Evolutionary conservation across 2,329 filamentous ascomycete species (phyloP), one percentile per base, ranked within the genome.

Genomic region (Colletotrichum sp.): DNA sequence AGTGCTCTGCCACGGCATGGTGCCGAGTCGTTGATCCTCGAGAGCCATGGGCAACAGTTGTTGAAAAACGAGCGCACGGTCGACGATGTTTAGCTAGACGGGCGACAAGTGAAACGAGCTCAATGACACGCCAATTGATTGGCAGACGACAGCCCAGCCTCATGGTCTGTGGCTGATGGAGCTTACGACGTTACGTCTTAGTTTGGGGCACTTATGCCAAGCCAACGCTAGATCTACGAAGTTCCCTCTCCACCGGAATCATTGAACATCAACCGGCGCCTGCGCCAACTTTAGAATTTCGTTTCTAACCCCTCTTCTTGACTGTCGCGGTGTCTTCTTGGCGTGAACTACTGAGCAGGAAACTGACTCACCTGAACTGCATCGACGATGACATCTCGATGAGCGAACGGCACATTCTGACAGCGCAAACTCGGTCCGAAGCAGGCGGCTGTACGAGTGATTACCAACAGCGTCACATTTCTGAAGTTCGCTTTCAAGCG

Each of bases 1-100:
- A 63, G 34, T 24, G 59, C 57, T 69, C 34, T 73, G 30, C n/a
- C 43, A 14, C 70, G 70, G 74, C 64, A 65, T 68, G 64, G 59
- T 55, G 70, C 64, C 64, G 64, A 65, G 52, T 65, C 32, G 48
- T 64, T 48, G 70, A 75, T 64, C 63, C n/a, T 24, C n/a, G 14
- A 67, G 70, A 76, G 74, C 70, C 64, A 60, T 74, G 74, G 70
- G 70, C 48, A 74, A 55, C 48, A 69, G 64, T 61, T 76, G 64
- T 26, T 39, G n/a, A 60, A 26, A 65, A 26, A 26, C 21, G 26
- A 60, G 21, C 43, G 69, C 73, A 68, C 70, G 73, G 70, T 64
- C 9, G 59, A 65, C 28, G 21, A 68, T 68, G 59, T 28, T 65
- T 55, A 36, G 59, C 21, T 48, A 63, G 36, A 21, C 63, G 21